These are phyloP conservation scores for Ustilago vetiveriae DNA, from an alignment of 1,284 basidiomycete species.

Conservation along the genomic window DNA sequence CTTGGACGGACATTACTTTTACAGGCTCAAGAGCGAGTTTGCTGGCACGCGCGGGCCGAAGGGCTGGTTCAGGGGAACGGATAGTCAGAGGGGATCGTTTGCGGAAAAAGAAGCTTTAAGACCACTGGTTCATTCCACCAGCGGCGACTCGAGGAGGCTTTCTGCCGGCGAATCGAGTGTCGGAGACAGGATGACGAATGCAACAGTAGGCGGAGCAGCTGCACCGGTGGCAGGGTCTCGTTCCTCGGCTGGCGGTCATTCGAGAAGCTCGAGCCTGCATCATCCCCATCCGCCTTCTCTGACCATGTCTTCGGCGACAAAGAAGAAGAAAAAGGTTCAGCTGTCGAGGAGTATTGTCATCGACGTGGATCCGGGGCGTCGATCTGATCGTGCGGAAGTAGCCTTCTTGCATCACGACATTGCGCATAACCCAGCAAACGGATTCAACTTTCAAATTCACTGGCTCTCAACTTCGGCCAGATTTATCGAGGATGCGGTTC, in stretches of 20 bases:
- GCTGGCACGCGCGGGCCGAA: constrained; percentile 24
- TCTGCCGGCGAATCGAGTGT: constrained; percentile 3
- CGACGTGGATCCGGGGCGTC: constrained; percentile 60
- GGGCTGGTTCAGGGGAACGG: constrained; percentile 40
- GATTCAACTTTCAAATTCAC: constrained; percentile 77
- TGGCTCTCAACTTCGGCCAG: constrained; percentile 97
- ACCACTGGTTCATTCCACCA: constrained; percentile 21
- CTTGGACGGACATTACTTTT: constrained; percentile 66
- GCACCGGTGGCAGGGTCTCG: constrained; percentile 1
- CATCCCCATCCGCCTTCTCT: constrained; percentile 18
- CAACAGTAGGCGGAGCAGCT: not conserved
- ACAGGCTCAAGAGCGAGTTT: constrained; percentile 48
- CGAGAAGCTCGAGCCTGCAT: constrained; percentile 29
- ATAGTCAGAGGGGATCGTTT: constrained; percentile 35
- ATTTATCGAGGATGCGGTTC: constrained; percentile 89
- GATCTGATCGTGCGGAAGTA: constrained; percentile 62
- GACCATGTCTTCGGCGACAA: constrained; percentile 22
- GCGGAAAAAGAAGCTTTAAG: constrained; percentile 26
- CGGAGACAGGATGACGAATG: too few relatives aligned
- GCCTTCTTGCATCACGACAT: constrained; percentile 66
- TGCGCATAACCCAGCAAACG: constrained; percentile 66
- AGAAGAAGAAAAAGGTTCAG: constrained; percentile 47
- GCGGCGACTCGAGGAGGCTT: constrained; percentile 3
- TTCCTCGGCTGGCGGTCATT: constrained; percentile 23
- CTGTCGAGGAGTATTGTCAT: constrained; percentile 62